Evolutionary conservation across 768 basidiomycete genomes (phyloP), one percentile per base, ranked within the genome.

Genomic region (Pleurotus platypus): DNA sequence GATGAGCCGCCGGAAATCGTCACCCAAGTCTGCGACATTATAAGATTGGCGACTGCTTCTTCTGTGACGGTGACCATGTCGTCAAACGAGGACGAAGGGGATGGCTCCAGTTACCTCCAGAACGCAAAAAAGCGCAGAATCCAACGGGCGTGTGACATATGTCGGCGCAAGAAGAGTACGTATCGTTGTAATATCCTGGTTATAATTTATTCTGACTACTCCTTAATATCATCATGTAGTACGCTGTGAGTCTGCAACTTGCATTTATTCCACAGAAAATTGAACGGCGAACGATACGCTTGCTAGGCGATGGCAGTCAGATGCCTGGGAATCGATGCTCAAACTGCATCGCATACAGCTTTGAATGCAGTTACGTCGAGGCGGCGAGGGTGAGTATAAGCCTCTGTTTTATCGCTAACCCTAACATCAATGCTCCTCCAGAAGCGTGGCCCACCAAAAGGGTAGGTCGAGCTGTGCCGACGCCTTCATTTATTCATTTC

Each of bases 131-230:
- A 83, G 65, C 69, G 83, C 38, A 74, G 81, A 59, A 80, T 84
- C 48, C 83, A 82, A 60, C 78, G 87, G 27, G 87, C 87, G 15
- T 91, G 89, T 70, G 88, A 90, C 64, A 71, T 82, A 5, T 91
- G 89, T 70, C 78, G 87, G 62, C 73, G 80, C 50, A 90, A 89
- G 77, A 92, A 90, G 69, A 81, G 86, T 83, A 59, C 47, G 77
- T 71, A 16, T 9, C n/a, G 53, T 55, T 18, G 8, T 39, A 30
- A 27, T 67, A 53, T 27, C 18, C 22, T 56, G 46, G 50, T 16
- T 46, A 18, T 40, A 49, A 18, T 37, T 38, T 13, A 22, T 42
- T 7, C 30, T n/a, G 38, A 20, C 11, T 35, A 48, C 47, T 46
- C 12, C 18, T 48, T 13, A 55, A 5, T 42, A 57, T 35, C 9